A percentile compares a stretch with the other conserved stretches of the same genome.
These are phyloP conservation scores for Hanseniaspora lachancei DNA, from an alignment of 805 yeast species.

Conservation along the genomic window DNA sequence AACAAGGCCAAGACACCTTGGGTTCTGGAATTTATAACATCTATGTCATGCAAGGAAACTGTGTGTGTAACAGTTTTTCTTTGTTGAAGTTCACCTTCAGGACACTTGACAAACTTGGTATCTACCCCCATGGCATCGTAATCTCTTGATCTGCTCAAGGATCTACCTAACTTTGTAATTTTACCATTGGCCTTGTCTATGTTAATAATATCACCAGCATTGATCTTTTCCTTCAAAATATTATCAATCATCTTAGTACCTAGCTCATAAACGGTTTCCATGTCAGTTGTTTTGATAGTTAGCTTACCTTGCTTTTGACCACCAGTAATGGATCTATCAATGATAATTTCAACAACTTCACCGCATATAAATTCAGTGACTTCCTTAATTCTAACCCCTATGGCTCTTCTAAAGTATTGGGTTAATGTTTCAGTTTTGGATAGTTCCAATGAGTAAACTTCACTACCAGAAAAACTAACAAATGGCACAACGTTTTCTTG, in stretches of 20 bases:
- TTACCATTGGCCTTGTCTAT: constrained; percentile 94
- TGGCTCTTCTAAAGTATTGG: constrained; percentile 90
- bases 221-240: constrained; percentile 81
- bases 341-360: constrained; percentile 93
- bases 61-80: constrained; percentile 93
- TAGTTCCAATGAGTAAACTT: constrained; percentile 79
- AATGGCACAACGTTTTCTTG: constrained; percentile 52
- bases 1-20: constrained; percentile 94
- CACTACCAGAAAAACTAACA: constrained; percentile 89
- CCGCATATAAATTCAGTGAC: constrained; percentile 97
- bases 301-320: constrained; percentile 97
- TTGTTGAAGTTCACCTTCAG: constrained; percentile 96
- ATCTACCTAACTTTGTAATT: constrained; percentile 85
- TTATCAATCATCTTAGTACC: constrained; percentile 93
- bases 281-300: constrained; percentile 92
- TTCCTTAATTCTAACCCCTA: constrained; percentile 89
- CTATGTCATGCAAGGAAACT: constrained; percentile 94
- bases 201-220: constrained; percentile 93
- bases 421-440: constrained; percentile 93
- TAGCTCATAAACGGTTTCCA: constrained; percentile 94
- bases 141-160: constrained; percentile 90
- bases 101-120: constrained; percentile 93
- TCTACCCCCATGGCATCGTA: constrained; percentile 99
- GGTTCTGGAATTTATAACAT: constrained; percentile 91
- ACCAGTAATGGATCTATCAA: constrained; percentile 85